phyloP scores from a whole-genome alignment of 164 flowering plant species.

The Berberis vulgaris region DNA sequence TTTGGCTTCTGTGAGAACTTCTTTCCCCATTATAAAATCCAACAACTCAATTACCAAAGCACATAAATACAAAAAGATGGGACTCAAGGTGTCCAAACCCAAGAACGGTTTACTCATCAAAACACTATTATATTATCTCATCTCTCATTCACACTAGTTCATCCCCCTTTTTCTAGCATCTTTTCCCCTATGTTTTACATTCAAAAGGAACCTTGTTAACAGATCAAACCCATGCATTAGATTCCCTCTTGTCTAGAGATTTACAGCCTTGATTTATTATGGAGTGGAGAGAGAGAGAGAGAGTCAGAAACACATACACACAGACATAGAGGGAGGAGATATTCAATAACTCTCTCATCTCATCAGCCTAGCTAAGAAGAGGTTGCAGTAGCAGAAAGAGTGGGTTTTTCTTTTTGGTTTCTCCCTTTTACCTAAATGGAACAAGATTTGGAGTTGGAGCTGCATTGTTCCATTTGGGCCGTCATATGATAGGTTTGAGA shows the following conservation, averaged over 20 bases:
- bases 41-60: neutral
- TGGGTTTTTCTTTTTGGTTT: neutral
- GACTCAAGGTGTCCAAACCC: neutral
- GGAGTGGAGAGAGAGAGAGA: slow-evolving; percentile 4
- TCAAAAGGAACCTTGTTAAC: slow-evolving; percentile 16
- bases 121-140: neutral
- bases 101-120: slow-evolving; percentile 1
- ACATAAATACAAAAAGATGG: neutral
- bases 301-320: neutral
- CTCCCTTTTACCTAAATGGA: too few relatives aligned
- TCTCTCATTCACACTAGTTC: neutral
- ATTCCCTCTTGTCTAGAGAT: slow-evolving; percentile 27
- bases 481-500: too few relatives aligned
- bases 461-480: too few relatives aligned
- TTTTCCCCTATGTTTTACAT: slow-evolving; percentile 20
- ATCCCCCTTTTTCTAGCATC: neutral
- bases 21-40: neutral
- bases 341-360: neutral
- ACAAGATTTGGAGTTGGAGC: too few relatives aligned
- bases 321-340: neutral
- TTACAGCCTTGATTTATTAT: slow-evolving; percentile 11
- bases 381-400: neutral
- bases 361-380: neutral
- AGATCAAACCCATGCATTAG: slow-evolving; percentile 48
- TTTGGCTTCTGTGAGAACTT: slow-evolving; percentile 1